Percentiles rank a stretch among this genome's conserved stretches.
These are phyloP conservation scores for Kwoniella sp. DNA, from an alignment of 768 basidiomycete genomes.

Conservation along the genomic window DNA sequence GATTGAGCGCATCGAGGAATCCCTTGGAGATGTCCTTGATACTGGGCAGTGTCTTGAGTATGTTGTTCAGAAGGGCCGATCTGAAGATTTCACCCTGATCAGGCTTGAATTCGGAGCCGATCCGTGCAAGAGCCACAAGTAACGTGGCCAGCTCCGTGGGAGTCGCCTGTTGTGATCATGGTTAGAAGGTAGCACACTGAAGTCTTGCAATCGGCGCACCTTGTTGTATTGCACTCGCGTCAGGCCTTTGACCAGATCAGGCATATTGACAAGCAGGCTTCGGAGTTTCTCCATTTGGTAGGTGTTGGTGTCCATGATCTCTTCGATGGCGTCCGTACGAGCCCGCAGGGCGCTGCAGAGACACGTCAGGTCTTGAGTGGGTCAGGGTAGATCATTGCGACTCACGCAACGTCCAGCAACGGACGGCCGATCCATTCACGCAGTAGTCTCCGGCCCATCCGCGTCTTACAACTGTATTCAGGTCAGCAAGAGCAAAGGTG, in stretches of 20 bases:
- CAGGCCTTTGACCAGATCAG: constrained; percentile 83
- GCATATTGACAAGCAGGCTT: constrained; percentile 68
- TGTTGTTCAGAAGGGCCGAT: constrained; percentile 69
- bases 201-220: constrained; percentile 58
- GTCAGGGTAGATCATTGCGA: constrained; percentile 1
- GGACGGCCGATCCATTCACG: constrained; percentile 85
- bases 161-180: constrained; percentile 64
- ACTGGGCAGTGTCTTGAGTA: constrained; percentile 70
- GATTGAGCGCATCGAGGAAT: constrained; percentile 64
- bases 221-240: constrained; percentile 89
- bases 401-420: constrained; percentile 70
- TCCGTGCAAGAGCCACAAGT: constrained; percentile 72
- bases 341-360: constrained; percentile 67
- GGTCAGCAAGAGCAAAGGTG: background rate
- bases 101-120: constrained; percentile 65
- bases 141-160: constrained; percentile 78
- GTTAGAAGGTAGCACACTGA: background rate
- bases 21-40: constrained; percentile 64
- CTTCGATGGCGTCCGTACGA: constrained; percentile 80
- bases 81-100: constrained; percentile 63
- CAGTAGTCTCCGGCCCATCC: constrained; percentile 82
- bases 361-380: constrained; percentile 6
- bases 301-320: constrained; percentile 67
- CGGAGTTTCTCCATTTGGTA: constrained; percentile 70
- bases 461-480: constrained; percentile 66